phyloP scores from a whole-genome alignment of 2,329 filamentous ascomycete genomes.

The Escovopsis sp. region DNA sequence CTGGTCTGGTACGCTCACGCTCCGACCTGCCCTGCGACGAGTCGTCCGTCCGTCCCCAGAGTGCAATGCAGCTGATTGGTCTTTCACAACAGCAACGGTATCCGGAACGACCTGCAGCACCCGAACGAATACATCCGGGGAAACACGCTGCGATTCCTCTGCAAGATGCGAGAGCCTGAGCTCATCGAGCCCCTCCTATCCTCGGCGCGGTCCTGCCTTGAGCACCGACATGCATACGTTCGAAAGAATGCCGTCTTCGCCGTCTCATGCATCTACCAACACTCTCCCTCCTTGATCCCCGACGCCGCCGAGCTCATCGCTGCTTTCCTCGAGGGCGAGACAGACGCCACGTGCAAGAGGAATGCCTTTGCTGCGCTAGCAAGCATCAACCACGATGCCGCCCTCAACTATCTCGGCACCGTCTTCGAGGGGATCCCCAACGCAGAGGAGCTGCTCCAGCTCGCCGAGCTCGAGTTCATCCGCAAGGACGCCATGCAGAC shows the following conservation, averaged over 20 bases:
- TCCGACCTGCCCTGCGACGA: no score
- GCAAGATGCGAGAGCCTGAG: constrained; percentile 89
- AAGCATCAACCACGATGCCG: constrained; percentile 86
- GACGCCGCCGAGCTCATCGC: constrained; percentile 88
- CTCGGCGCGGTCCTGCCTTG: constrained; percentile 79
- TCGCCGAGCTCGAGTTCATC: constrained; percentile 94
- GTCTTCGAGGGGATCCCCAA: constrained; percentile 91
- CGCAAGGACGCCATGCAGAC: constrained; percentile 94
- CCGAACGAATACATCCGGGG: constrained; percentile 97
- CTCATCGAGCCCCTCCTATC: constrained; percentile 91
- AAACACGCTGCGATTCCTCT: constrained; percentile 94
- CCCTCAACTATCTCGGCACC: constrained; percentile 70
- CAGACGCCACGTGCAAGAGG: constrained; percentile 88
- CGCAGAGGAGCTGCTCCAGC: constrained; percentile 80
- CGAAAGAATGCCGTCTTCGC: constrained; percentile 97
- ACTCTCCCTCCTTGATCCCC: constrained; percentile 82
- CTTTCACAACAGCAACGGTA: constrained; percentile 64
- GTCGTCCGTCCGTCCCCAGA: no score
- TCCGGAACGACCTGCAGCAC: constrained; percentile 92
- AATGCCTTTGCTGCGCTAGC: constrained; percentile 90
- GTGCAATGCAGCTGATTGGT: not conserved
- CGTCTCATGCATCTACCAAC: constrained; percentile 78
- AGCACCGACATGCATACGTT: constrained; percentile 93
- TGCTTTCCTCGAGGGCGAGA: constrained; percentile 79
- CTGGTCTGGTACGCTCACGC: constrained; percentile 60